These are phyloP conservation scores for Cucurbita ficifolia DNA, from an alignment of 306 rosid genomes.

Conservation along the genomic window DNA sequence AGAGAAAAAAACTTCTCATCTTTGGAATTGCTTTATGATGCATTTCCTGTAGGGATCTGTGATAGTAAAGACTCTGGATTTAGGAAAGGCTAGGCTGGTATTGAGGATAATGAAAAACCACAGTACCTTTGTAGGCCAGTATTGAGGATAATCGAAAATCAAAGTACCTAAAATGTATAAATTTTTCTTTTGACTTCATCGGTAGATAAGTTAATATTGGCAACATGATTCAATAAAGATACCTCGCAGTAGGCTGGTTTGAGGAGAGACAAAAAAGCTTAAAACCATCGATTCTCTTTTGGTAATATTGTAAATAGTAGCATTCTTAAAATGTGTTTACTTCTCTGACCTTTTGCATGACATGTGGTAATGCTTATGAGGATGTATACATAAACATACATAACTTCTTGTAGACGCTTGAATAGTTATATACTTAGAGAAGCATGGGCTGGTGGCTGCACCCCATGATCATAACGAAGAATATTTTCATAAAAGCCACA, in stretches of 20 bases:
- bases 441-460: not conserved
- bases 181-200: not conserved
- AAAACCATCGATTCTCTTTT: not conserved
- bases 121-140: not conserved
- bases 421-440: not conserved
- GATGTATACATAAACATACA: not conserved
- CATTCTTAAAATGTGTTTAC: not conserved
- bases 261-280: not conserved
- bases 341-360: not conserved
- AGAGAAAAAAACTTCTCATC: not conserved
- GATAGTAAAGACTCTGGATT: not conserved
- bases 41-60: not conserved
- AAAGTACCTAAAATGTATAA: not conserved
- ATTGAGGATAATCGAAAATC: not conserved
- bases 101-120: not conserved
- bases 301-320: not conserved
- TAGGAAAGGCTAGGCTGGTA: not conserved
- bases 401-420: not conserved
- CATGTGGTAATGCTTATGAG: not conserved
- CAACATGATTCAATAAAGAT: not conserved
- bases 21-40: not conserved
- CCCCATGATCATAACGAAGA: not conserved
- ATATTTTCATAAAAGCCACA: not conserved
- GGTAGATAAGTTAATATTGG: not conserved
- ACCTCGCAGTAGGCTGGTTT: not conserved